phyloP scores from a whole-genome alignment of 352 stramenopile genomes.

The Phytophthora macrochlamydospora region DNA sequence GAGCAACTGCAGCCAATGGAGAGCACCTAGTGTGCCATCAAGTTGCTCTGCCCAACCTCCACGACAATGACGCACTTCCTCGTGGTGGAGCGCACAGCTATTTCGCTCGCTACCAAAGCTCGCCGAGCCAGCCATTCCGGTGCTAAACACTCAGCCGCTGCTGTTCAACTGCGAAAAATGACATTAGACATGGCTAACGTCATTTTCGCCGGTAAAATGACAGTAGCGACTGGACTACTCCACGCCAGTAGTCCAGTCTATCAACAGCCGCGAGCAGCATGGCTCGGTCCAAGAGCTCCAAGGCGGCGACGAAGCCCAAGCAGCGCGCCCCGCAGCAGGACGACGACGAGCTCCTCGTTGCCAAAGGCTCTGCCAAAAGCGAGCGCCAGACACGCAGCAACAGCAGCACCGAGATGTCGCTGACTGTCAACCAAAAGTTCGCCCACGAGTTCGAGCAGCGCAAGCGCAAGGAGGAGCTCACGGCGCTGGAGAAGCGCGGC shows the following conservation, averaged over 20 bases:
- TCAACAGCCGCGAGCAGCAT: background rate
- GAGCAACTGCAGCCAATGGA: too few species aligned
- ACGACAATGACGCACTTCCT: too few species aligned
- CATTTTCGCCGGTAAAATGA: too few species aligned
- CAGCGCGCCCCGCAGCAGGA: background rate
- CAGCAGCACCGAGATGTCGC: slow-evolving; percentile 36
- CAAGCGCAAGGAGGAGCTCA: slow-evolving; percentile 87
- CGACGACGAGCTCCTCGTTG: slow-evolving; percentile 42
- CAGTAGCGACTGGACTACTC: too few species aligned
- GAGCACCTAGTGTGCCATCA: too few species aligned
- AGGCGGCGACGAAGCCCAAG: slow-evolving; percentile 4
- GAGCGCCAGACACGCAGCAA: background rate
- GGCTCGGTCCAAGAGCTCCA: slow-evolving; percentile 22
- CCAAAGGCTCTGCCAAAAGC: slow-evolving; percentile 23
- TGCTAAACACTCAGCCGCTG: too few species aligned
- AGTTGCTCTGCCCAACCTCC: too few species aligned
- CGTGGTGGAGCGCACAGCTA: too few species aligned
- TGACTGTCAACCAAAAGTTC: slow-evolving; percentile 83
- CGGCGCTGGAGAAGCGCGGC: slow-evolving; percentile 47
- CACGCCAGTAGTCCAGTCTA: background rate
- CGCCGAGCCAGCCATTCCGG: too few species aligned
- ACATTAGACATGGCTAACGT: too few species aligned
- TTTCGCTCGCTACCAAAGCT: too few species aligned
- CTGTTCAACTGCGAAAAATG: too few species aligned
- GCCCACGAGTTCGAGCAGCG: slow-evolving; percentile 70